phyloP scores from a whole-genome alignment of 257 asterid genomes.

The Solanum sitiens region DNA sequence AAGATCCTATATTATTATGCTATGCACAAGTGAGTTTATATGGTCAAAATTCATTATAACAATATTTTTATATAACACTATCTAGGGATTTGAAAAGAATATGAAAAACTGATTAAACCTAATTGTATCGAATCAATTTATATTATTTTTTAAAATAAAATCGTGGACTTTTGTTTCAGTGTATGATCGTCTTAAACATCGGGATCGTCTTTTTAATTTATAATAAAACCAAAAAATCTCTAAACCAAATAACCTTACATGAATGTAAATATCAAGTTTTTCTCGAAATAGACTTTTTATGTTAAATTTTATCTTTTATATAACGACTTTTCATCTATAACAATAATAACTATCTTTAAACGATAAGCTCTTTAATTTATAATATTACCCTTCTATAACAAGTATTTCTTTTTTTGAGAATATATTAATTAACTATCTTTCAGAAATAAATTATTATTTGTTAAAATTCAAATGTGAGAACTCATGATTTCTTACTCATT shows the following conservation, averaged over 20 bases:
- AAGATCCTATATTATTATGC: background rate
- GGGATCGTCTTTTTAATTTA: too few relatives aligned
- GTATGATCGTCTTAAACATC: too few relatives aligned
- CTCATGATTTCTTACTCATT: background rate
- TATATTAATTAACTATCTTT: background rate
- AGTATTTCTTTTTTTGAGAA: background rate
- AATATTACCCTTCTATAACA: background rate
- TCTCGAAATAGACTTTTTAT: background rate
- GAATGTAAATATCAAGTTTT: background rate
- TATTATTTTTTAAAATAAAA: too few relatives aligned
- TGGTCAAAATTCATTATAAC: background rate
- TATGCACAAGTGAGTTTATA: background rate
- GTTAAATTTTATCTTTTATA: background rate
- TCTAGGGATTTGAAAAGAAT: too few relatives aligned
- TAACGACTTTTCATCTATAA: background rate
- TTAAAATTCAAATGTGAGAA: background rate
- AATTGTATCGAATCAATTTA: background rate
- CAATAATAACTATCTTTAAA: background rate
- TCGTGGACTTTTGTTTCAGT: accelerated
- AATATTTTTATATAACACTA: background rate
- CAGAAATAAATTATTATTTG: background rate
- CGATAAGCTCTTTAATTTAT: background rate
- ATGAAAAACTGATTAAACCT: too few relatives aligned
- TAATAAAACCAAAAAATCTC: too few relatives aligned
- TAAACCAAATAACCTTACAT: background rate